Evolutionary conservation across 192 early-diverging fungal genomes (phyloP).

Genomic region (Backusella sp.): DNA sequence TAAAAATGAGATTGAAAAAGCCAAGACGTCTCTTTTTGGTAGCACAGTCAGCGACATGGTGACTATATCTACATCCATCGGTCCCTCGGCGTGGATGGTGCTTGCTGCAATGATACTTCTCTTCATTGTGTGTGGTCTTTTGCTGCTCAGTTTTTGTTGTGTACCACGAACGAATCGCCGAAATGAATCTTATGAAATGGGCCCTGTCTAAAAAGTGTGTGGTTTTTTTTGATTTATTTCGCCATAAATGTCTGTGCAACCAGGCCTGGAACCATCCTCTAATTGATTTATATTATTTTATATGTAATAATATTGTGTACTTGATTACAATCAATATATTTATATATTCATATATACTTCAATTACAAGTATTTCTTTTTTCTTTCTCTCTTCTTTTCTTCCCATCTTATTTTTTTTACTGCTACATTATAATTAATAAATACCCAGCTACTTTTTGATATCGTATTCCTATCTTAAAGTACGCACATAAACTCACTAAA

Average conservation of each 20-base stretch:
- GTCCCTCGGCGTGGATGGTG: not conserved
- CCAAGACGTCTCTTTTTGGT: not conserved
- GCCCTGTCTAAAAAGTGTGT: not conserved
- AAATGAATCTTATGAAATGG: slow-evolving; percentile 10
- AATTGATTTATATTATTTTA: not conserved
- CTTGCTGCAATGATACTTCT: not conserved
- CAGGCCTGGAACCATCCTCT: not conserved
- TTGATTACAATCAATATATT: slow-evolving; percentile 15
- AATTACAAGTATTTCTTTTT: not conserved
- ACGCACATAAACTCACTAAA: not conserved
- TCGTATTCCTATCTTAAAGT: not conserved
- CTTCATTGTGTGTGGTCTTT: not conserved
- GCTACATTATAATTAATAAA: not conserved
- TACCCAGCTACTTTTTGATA: not conserved
- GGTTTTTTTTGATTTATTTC: not conserved
- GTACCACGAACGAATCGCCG: not conserved
- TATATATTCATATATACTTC: not conserved
- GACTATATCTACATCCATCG: not conserved
- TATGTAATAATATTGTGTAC: slow-evolving; percentile 7
- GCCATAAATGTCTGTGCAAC: not conserved
- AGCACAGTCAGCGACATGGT: not conserved
- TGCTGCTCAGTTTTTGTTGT: slow-evolving; percentile 7
- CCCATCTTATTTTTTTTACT: not conserved
- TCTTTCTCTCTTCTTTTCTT: not conserved
- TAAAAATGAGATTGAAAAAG: slow-evolving; percentile 3